These are phyloP conservation scores for Kwoniella sp. DNA, from an alignment of 768 basidiomycete species.

Conservation along the genomic window DNA sequence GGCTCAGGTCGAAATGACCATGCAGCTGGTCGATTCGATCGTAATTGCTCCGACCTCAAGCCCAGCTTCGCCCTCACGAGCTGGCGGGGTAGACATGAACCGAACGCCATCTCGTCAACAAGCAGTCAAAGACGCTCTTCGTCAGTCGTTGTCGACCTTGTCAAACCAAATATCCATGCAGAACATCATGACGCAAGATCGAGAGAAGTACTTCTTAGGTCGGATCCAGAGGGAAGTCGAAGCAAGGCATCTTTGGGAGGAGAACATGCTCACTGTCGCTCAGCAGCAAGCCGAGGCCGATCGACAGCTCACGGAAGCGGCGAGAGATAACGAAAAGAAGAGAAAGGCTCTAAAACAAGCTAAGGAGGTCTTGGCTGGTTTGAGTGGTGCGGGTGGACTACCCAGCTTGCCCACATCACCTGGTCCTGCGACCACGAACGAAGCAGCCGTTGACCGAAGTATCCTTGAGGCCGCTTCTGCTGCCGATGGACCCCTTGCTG, in stretches of 20 bases:
- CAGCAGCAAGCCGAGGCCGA: conserved; percentile 82
- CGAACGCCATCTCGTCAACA: conserved; percentile 56
- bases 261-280: conserved; percentile 82
- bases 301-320: conserved; percentile 66
- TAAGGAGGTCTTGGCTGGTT: conserved; percentile 50
- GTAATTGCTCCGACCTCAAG: conserved; percentile 28
- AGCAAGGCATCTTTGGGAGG: conserved; percentile 82
- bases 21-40: conserved; percentile 65
- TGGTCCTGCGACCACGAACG: conserved; percentile 7
- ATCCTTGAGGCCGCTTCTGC: conserved; percentile 1
- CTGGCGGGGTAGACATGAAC: conserved; percentile 16
- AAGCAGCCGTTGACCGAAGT: conserved; percentile 4
- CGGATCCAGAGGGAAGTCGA: conserved; percentile 68
- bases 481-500: conserved; percentile 1
- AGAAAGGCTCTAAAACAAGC: conserved; percentile 44
- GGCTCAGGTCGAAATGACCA: conserved; percentile 75
- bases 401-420: conserved; percentile 40
- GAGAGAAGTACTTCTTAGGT: conserved; percentile 66
- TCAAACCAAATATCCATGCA: conserved; percentile 69
- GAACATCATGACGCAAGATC: conserved; percentile 67
- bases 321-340: conserved; percentile 63
- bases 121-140: conserved; percentile 63
- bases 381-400: conserved; percentile 57
- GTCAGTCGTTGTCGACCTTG: conserved; percentile 61
- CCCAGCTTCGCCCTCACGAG: conserved; percentile 4